Base-by-base conservation (phyloP, 371 early-diverging fungal genomes). In the Mortierella sp. region DNA sequence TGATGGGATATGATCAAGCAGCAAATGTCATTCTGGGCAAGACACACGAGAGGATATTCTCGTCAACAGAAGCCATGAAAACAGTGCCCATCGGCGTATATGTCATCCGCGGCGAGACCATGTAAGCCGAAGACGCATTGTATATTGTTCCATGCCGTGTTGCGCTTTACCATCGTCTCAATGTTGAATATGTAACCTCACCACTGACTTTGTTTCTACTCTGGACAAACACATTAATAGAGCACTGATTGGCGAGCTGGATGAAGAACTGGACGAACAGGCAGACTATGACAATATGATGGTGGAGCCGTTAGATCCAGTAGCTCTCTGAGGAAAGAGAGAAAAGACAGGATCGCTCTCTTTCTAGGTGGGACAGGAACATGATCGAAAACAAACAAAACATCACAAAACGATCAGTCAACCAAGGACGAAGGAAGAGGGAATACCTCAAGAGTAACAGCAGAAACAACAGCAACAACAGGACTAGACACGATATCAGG, bases 51-150 rank as follows among this genome's bases (percentile, higher is more conserved):
- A 78, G 86, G 80, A 82, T 86, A 79, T 86, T 79, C 65, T 86
- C 80, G 4, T 79, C 86, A 79, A 75, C 80, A 56, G 86, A 80
- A 46, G 73, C 78, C 24, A 77, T 82, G 77, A 79, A 86, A 65
- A 77, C 82, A 60, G 82, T 86, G 43, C 80, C 86, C 32, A 86
- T 86, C 65, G 82, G 86, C 8, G 86, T 86, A 75, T 86, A 86
- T 79, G 77, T 86, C 56, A 74, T 86, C 70, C 76, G 80, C 24
- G 82, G 86, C 54, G 86, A 86, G 71, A 85, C 82, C 56, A 82
- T 85, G 82, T 85, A 85, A 58, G 75, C 0, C 55, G 35, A 51
- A 24, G 48, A 27, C 12, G 43, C 29, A 21, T 70, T 43, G 43
- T 11, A 24, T 24, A 8, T 65, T 18, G 16, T 12, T 2, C 35